Conservation (phyloP, 2,329 filamentous ascomycete species). For the Celoporthe dispersa region DNA sequence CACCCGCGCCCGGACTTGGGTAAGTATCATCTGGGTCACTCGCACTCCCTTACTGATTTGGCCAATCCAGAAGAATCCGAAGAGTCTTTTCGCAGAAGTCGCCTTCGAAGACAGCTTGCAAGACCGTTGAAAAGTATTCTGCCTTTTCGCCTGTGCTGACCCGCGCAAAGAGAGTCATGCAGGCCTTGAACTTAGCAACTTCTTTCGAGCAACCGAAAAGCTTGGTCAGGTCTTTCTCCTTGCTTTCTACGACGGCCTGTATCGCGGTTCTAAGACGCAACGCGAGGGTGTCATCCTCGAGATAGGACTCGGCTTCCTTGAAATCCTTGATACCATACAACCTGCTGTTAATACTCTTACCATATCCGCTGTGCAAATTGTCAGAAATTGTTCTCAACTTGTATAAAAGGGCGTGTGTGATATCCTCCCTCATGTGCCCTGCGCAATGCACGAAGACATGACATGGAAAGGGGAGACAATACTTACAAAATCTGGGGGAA, state of each 20-base stretch:
- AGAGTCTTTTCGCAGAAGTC: constrained; percentile 1
- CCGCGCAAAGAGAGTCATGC: constrained; percentile 19
- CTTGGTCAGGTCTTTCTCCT: constrained; percentile 14
- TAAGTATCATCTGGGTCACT: no score
- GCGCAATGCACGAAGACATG: no score
- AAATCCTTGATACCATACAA: constrained; percentile 16
- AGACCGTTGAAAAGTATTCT: not conserved
- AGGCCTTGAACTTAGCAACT: not conserved
- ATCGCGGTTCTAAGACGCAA: constrained; percentile 6
- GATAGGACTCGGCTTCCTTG: constrained; percentile 19
- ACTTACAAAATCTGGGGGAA: constrained; percentile 22
- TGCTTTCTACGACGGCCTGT: constrained; percentile 8
- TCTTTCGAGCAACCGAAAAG: constrained; percentile 15
- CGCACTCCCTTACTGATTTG: not conserved
- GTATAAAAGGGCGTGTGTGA: not conserved
- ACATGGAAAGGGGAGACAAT: not conserved
- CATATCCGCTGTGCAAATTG: constrained; percentile 7
- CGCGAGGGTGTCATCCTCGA: constrained; percentile 12
- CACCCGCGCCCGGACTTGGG: not conserved
- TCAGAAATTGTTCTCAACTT: not conserved
- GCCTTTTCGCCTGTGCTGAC: not conserved
- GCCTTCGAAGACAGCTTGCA: not conserved
- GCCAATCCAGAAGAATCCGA: not conserved
- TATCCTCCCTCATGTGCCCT: not conserved
- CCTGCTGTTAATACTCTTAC: constrained; percentile 13